Base-by-base conservation (phyloP, 2,329 filamentous ascomycete genomes). In the Lasiodiplodia theobromae region DNA sequence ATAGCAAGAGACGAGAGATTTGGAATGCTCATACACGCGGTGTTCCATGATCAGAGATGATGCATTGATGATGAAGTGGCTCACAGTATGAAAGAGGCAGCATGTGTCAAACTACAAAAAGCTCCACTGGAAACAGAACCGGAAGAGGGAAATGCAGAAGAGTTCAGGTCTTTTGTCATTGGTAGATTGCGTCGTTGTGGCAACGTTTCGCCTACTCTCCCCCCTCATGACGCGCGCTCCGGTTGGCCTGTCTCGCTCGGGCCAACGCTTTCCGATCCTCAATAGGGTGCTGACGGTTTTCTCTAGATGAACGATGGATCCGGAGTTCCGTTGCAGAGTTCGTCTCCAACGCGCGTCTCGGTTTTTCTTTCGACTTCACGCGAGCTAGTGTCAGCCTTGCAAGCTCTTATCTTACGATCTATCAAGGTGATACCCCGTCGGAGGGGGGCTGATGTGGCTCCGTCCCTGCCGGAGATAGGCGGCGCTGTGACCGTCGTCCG, bases 11-110 rank as follows among this genome's bases (percentile, higher is more conserved):
- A 18, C 6, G 2, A 21, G n/a, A 11, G 18, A 57, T 57, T 57
- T 57, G 54, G 18, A 57, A 57, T 57, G 54, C 54, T 57, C 54
- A 57, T 11, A 57, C 54, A 57, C 18, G 18, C 5, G 34, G 31
- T 11, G 25, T 31, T n/a, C 53, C 18, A 34, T n/a, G 28, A 14
- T 21, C n/a, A 18, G 7, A 47, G 23, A 23, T 23, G 23, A 21
- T 47, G 44, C 44, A 47, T 47, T 10, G 10, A 21, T 10, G 44
- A 47, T 21, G 44, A n/a, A 11, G n/a, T 16, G n/a, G 44, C 18
- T 47, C 44, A n/a, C 44, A 21, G n/a, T 21, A 21, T n/a, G 44
- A 7, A 21, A 47, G 2, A 11, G n/a, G 2, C 44, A 47, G n/a
- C n/a, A 10, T n/a, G 8, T 18, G n/a, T 21, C 44, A 21, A 21